Evolutionary conservation across 768 basidiomycete genomes (phyloP).

Genomic region (Leucosporidium yakuticum): DNA sequence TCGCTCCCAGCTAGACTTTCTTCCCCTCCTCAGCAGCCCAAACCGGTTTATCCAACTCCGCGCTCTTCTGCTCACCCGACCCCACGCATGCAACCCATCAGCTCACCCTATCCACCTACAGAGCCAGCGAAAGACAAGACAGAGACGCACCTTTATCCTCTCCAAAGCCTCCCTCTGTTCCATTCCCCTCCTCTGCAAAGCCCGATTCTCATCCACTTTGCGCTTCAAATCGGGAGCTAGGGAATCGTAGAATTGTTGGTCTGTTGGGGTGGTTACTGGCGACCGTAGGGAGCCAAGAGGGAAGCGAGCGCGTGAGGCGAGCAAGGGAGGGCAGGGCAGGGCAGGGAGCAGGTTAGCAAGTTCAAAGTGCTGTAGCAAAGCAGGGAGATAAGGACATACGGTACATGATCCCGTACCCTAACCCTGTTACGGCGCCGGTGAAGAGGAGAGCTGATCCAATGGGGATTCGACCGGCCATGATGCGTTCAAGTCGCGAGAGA

Average conservation of each 20-base stretch:
- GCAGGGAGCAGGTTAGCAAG: too few relatives aligned
- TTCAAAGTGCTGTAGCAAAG: too few relatives aligned
- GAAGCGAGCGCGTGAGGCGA: neutral
- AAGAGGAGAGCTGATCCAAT: slow-evolving; percentile 20
- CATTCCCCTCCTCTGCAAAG: neutral
- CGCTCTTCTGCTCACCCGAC: neutral
- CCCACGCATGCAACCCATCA: too few relatives aligned
- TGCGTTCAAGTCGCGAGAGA: neutral
- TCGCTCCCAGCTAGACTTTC: too few relatives aligned
- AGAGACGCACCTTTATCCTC: neutral
- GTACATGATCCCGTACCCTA: slow-evolving; percentile 30
- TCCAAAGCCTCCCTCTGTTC: neutral
- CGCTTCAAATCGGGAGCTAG: slow-evolving; percentile 28
- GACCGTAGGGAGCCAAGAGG: neutral
- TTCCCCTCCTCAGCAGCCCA: neutral
- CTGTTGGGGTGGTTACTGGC: slow-evolving; percentile 27
- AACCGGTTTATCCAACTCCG: neutral
- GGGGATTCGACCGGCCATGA: slow-evolving; percentile 26
- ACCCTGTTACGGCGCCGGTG: slow-evolving; percentile 10
- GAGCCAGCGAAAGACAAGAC: too few relatives aligned
- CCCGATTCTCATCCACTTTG: slow-evolving; percentile 21
- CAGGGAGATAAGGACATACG: slow-evolving; percentile 1
- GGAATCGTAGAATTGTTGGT: slow-evolving; percentile 29
- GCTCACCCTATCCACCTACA: too few relatives aligned
- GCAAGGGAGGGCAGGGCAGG: too few relatives aligned